Percentiles rank a stretch among this genome's conserved stretches.
These are phyloP conservation scores for Westerdykella sp. DNA, from an alignment of 2,329 filamentous ascomycete species.

Conservation along the genomic window DNA sequence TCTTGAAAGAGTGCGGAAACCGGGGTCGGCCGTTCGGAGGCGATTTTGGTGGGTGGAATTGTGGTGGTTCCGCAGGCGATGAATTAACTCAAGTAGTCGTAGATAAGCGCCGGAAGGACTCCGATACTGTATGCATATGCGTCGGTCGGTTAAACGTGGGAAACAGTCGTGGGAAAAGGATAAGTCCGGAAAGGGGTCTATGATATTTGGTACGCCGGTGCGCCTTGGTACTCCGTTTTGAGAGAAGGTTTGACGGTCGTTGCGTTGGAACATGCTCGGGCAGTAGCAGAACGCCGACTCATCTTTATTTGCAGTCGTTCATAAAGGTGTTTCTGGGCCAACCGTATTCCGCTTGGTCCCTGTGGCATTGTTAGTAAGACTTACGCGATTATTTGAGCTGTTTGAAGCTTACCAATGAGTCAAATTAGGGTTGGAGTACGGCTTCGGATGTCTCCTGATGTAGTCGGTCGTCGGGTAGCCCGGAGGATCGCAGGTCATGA, in stretches of 20 bases:
- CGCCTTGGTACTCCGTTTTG: background rate
- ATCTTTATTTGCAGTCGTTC: constrained; percentile 44
- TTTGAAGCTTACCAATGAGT: constrained; percentile 52
- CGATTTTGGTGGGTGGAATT: too few species aligned
- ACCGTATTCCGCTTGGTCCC: constrained; percentile 46
- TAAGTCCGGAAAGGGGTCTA: background rate
- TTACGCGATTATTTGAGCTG: too few species aligned
- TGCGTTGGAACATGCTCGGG: too few species aligned
- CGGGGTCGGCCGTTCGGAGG: too few species aligned
- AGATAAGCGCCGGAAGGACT: background rate
- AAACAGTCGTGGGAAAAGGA: background rate
- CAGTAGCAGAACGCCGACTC: background rate
- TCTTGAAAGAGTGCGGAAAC: too few species aligned
- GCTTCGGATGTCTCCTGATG: constrained; percentile 55
- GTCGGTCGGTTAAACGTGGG: background rate
- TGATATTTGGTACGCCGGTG: background rate
- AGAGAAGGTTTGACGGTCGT: background rate
- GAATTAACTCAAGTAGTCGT: too few species aligned
- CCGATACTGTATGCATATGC: background rate
- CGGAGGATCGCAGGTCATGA: constrained; percentile 61
- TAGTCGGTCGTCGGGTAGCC: constrained; percentile 63
- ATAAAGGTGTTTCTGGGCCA: constrained; percentile 60
- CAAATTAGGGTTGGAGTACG: constrained; percentile 59
- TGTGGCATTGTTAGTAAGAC: constrained; percentile 16
- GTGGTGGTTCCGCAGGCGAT: too few species aligned